These are phyloP conservation scores for Salvia splendens DNA, from an alignment of 257 asterid genomes.

Conservation along the genomic window DNA sequence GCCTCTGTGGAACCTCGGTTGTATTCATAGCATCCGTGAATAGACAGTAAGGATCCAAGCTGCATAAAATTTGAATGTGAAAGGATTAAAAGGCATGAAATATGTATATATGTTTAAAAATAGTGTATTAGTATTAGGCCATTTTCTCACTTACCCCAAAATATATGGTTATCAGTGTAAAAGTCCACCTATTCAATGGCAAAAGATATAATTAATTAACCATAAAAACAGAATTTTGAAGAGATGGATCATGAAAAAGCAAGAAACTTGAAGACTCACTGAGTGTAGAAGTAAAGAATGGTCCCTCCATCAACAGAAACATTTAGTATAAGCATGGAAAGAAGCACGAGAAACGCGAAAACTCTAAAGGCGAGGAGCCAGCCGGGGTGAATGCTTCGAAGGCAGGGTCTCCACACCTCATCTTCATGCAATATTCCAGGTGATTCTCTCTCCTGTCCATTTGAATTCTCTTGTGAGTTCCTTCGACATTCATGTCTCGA, in stretches of 20 bases:
- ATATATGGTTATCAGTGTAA: constrained; percentile 69
- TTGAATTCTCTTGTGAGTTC: constrained; percentile 34
- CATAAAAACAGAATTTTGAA: neutral
- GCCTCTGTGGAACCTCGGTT: constrained; percentile 36
- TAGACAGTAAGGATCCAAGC: constrained; percentile 87
- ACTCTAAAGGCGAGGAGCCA: constrained; percentile 78
- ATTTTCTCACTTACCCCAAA: constrained; percentile 65
- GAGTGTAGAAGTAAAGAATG: constrained; percentile 84
- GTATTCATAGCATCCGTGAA: constrained; percentile 62
- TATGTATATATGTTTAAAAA: neutral
- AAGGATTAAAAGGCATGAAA: constrained; percentile 5
- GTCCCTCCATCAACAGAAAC: constrained; percentile 67
- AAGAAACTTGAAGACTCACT: constrained; percentile 51
- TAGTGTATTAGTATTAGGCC: neutral
- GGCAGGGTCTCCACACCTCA: constrained; percentile 89
- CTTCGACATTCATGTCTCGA: constrained; percentile 61
- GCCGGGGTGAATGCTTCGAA: constrained; percentile 69
- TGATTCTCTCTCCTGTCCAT: constrained; percentile 33
- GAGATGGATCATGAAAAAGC: neutral
- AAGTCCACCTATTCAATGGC: constrained; percentile 75
- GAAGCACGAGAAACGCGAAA: constrained; percentile 72
- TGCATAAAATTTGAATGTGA: constrained; percentile 34
- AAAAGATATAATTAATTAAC: neutral
- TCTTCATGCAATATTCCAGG: constrained; percentile 70
- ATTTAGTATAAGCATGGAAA: constrained; percentile 69